Evolutionary conservation across 2,329 filamentous ascomycete species (phyloP).

Genomic region (Talaromyces sp.): DNA sequence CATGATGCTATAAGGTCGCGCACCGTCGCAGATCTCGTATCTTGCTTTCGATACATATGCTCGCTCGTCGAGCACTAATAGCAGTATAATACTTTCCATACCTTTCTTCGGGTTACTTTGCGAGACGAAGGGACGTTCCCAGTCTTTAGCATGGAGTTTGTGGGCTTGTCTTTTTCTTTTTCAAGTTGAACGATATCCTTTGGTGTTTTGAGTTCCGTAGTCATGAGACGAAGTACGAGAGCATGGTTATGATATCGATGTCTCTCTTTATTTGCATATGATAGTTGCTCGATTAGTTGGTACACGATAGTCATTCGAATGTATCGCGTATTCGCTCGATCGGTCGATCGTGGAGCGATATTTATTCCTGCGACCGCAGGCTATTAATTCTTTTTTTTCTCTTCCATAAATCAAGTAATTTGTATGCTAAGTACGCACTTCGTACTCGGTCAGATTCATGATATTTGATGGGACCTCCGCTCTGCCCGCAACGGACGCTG

Average conservation of each 20-base stretch:
- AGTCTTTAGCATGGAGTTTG: conserved; percentile 21
- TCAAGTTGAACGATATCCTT: conserved; percentile 20
- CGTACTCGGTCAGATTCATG: background rate
- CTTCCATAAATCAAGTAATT: background rate
- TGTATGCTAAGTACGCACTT: too few species aligned
- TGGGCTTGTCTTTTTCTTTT: conserved; percentile 11
- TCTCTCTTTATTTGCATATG: conserved; percentile 17
- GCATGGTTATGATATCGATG: conserved; percentile 21
- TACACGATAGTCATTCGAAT: conserved; percentile 7
- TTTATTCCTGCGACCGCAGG: background rate
- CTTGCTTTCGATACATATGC: background rate
- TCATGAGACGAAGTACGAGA: conserved; percentile 16
- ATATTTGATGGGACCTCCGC: background rate
- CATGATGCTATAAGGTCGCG: conserved; percentile 53
- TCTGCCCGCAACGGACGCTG: conserved; percentile 13
- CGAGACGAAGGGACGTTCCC: conserved; percentile 9
- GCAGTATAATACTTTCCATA: conserved; percentile 8
- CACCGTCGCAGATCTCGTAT: conserved; percentile 2
- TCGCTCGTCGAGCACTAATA: conserved; percentile 3
- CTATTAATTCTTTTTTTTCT: background rate
- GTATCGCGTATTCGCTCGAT: background rate
- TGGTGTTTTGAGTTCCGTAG: conserved; percentile 11
- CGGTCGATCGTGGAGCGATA: background rate
- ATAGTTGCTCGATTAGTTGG: conserved; percentile 3
- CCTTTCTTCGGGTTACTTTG: conserved; percentile 9